These are phyloP conservation scores for Monascus purpureus DNA, from an alignment of 495 filamentous ascomycete genomes.

Conservation along the genomic window DNA sequence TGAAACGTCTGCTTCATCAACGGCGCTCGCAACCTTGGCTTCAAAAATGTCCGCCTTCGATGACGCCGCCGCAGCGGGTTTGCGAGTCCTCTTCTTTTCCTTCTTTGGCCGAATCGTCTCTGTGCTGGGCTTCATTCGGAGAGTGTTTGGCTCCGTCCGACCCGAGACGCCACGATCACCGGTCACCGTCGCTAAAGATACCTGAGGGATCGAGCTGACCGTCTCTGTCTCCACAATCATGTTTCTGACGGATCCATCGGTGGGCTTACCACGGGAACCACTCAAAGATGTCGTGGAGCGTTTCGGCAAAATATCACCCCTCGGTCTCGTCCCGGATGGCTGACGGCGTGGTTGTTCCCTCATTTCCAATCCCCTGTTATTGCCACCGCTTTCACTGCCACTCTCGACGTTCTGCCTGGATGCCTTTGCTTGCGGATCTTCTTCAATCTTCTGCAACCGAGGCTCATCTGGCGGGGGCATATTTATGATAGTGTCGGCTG, in stretches of 20 bases:
- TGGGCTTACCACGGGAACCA: slow-evolving; percentile 38
- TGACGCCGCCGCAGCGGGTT: slow-evolving; percentile 51
- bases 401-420: slow-evolving; percentile 25
- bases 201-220: slow-evolving; percentile 79
- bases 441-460: slow-evolving; percentile 23
- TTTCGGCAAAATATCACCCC: slow-evolving; percentile 28
- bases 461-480: slow-evolving; percentile 16
- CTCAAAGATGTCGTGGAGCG: slow-evolving; percentile 36
- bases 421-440: slow-evolving; percentile 24
- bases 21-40: slow-evolving; percentile 85
- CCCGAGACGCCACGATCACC: slow-evolving; percentile 42
- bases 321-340: slow-evolving; percentile 9
- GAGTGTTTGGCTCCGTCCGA: slow-evolving; percentile 49
- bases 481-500: slow-evolving; percentile 30
- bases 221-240: slow-evolving; percentile 99
- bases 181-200: slow-evolving; percentile 57
- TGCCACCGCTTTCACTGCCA: slow-evolving; percentile 34
- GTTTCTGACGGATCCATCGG: slow-evolving; percentile 67
- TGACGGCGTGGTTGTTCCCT: slow-evolving; percentile 23
- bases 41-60: slow-evolving; percentile 98
- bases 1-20: slow-evolving; percentile 84
- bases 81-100: slow-evolving; percentile 73
- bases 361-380: slow-evolving; percentile 26
- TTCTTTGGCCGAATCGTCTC: slow-evolving; percentile 91
- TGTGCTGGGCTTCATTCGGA: slow-evolving; percentile 74